Conservation (phyloP, 768 basidiomycete genomes). For the Butyriboletus loyo region DNA sequence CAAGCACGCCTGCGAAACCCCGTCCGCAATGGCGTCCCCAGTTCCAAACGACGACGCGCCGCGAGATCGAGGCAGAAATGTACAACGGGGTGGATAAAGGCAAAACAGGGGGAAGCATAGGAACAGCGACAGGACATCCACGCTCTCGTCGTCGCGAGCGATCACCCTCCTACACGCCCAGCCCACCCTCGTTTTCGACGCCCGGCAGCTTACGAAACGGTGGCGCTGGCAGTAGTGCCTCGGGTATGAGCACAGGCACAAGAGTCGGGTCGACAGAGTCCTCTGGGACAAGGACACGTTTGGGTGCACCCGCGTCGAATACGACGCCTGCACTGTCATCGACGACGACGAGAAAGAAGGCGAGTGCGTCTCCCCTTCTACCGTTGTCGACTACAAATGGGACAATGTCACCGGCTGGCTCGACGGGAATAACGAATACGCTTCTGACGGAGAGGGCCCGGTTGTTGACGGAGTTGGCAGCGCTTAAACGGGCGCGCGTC, state of each 20-base stretch:
- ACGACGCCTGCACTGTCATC: not conserved
- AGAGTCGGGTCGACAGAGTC: not conserved
- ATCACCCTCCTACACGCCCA: conserved; percentile 14
- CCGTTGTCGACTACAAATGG: not conserved
- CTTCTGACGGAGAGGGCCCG: conserved; percentile 58
- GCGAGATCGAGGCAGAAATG: not conserved
- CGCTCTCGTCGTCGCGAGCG: not conserved
- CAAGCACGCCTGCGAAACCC: conserved; percentile 29
- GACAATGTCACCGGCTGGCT: conserved; percentile 17
- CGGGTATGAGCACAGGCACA: not conserved
- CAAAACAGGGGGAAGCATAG: not conserved
- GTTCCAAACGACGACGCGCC: not conserved
- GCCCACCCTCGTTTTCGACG: conserved; percentile 1
- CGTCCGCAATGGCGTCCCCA: conserved; percentile 5
- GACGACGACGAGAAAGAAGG: not conserved
- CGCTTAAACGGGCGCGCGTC: conserved; percentile 32
- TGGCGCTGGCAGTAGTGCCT: not conserved
- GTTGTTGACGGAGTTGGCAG: conserved; percentile 53
- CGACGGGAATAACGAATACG: conserved; percentile 42
- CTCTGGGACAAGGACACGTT: not conserved
- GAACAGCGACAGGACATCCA: not conserved
- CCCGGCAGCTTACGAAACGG: not conserved
- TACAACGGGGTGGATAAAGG: not conserved
- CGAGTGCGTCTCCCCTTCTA: not conserved
- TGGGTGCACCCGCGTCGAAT: not conserved